Evolutionary conservation across 495 filamentous ascomycete genomes (phyloP).

Genomic region (Penicillium flavigenum): DNA sequence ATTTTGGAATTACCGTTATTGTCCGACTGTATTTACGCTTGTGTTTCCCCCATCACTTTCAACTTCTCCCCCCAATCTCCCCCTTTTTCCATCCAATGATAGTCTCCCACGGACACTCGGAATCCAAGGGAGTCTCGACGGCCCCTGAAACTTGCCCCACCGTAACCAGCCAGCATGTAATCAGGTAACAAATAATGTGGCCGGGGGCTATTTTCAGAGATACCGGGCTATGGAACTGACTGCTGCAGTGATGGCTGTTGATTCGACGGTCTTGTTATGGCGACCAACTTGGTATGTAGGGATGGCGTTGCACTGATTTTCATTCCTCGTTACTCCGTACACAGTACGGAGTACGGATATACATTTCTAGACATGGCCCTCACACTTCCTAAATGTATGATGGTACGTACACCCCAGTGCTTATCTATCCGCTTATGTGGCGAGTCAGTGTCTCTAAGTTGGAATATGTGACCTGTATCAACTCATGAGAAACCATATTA

Average conservation of each 20-base stretch:
- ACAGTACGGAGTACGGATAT: too few relatives aligned
- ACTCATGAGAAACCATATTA: neutral
- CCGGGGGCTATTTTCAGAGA: slow-evolving; percentile 15
- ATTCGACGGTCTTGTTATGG: slow-evolving; percentile 31
- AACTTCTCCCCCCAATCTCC: neutral
- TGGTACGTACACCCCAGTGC: too few relatives aligned
- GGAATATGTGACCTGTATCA: neutral
- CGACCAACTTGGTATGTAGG: slow-evolving; percentile 33
- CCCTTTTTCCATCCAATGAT: slow-evolving; percentile 15
- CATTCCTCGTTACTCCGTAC: slow-evolving; percentile 32
- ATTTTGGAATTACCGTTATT: slow-evolving; percentile 11
- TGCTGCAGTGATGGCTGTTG: slow-evolving; percentile 1
- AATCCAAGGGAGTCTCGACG: slow-evolving; percentile 34
- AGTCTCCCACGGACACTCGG: slow-evolving; percentile 6
- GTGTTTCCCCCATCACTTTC: slow-evolving; percentile 8
- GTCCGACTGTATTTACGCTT: slow-evolving; percentile 14
- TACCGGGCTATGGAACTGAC: slow-evolving; percentile 15
- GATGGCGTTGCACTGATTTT: slow-evolving; percentile 28
- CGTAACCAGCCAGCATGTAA: slow-evolving; percentile 13
- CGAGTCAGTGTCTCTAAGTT: neutral
- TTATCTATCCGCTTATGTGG: neutral
- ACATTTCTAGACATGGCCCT: neutral
- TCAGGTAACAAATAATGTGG: slow-evolving; percentile 28
- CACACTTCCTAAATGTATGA: neutral
- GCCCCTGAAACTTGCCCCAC: slow-evolving; percentile 37